Percentiles rank a stretch among this genome's conserved stretches.
Conservation (phyloP, 352 stramenopile species). For the Globisporangium carolinianum region DNA sequence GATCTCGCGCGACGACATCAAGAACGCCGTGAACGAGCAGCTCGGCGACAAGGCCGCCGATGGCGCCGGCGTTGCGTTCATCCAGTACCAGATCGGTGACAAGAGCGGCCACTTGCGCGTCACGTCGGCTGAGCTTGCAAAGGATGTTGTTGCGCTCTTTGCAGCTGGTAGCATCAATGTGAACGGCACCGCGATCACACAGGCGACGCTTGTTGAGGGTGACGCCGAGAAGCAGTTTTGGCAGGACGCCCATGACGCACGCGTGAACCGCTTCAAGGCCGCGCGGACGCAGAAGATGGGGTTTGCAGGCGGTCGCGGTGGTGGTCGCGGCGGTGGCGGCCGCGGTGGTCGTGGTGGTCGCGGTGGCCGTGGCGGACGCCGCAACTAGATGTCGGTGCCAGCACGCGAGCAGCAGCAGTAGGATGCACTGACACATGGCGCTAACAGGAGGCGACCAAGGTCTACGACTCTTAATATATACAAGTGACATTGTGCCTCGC, state of each 20-base stretch:
- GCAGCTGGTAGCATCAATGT: conserved; percentile 51
- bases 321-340: conserved; percentile 28
- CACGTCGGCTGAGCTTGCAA: conserved; percentile 44
- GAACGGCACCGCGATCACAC: conserved; percentile 55
- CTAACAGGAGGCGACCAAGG: too few relatives aligned
- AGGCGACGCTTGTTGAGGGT: conserved; percentile 50
- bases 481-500: conserved; percentile 5
- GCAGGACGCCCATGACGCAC: conserved; percentile 62
- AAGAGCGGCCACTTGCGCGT: conserved; percentile 63
- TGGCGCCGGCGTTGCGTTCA: conserved; percentile 67
- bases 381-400: conserved; percentile 9
- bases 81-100: conserved; percentile 80
- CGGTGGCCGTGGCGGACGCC: conserved; percentile 23
- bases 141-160: conserved; percentile 62
- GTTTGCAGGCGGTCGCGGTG: conserved; percentile 25
- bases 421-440: too few relatives aligned
- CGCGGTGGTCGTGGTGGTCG: conserved; percentile 33
- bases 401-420: background rate
- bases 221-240: conserved; percentile 85
- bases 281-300: conserved; percentile 65
- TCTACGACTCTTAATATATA: conserved; percentile 20
- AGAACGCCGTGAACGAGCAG: conserved; percentile 80
- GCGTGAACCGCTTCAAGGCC: conserved; percentile 77
- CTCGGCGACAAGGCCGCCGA: conserved; percentile 60
- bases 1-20: conserved; percentile 82